These are phyloP conservation scores for Oldenlandia corymbosa DNA, from an alignment of 257 asterid genomes.

Conservation along the genomic window DNA sequence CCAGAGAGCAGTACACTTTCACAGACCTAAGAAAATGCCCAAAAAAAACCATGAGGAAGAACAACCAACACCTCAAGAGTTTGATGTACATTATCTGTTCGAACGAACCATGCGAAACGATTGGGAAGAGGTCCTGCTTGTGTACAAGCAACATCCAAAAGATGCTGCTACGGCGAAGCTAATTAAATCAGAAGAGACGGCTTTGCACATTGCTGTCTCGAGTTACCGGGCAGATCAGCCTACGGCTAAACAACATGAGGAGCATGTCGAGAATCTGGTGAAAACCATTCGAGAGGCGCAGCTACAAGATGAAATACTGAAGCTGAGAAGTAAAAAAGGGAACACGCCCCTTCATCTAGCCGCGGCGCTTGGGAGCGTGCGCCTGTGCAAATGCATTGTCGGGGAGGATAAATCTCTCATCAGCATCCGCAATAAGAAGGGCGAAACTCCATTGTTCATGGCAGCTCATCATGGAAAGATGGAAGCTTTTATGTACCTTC, in stretches of 20 bases:
- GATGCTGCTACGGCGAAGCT: constrained; percentile 13
- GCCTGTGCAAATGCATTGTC: constrained; percentile 19
- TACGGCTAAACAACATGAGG: not conserved
- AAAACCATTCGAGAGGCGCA: not conserved
- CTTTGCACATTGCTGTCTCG: constrained; percentile 43
- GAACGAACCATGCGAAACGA: constrained; percentile 25
- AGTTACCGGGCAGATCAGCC: constrained; percentile 20
- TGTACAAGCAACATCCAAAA: not conserved
- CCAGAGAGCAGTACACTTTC: no score
- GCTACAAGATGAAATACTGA: not conserved
- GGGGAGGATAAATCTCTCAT: constrained; percentile 8
- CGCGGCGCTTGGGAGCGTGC: constrained; percentile 33
- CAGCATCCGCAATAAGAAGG: constrained; percentile 19
- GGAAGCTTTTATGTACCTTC: constrained; percentile 26
- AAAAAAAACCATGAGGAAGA: not conserved
- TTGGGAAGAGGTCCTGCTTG: constrained; percentile 22
- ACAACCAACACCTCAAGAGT: not conserved
- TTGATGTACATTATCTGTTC: constrained; percentile 19
- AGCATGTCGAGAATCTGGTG: constrained; percentile 19
- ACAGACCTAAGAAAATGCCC: no score
- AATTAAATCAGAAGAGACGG: constrained; percentile 42
- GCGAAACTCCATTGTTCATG: constrained; percentile 44
- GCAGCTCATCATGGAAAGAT: constrained; percentile 37
- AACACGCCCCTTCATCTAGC: constrained; percentile 51
- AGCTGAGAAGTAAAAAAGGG: constrained; percentile 23